These are phyloP conservation scores for Alectoria sarmentosa DNA, from an alignment of 495 filamentous ascomycete species.

Conservation along the genomic window DNA sequence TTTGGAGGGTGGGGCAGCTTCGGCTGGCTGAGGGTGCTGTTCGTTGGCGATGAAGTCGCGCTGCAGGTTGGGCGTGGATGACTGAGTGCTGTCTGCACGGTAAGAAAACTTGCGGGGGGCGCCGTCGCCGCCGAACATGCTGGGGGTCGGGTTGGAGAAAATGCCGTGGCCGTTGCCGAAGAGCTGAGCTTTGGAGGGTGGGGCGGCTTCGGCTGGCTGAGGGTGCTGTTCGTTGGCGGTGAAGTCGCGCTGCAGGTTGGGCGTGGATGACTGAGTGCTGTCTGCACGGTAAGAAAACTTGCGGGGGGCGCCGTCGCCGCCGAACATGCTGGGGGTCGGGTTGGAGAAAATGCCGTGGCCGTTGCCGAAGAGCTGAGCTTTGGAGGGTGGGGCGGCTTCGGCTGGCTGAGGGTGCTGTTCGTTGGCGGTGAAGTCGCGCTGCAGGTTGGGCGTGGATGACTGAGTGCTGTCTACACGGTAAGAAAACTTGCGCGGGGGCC, in stretches of 20 bases:
- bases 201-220: not conserved
- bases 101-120: constrained; percentile 7
- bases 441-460: not conserved
- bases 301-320: constrained; percentile 18
- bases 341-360: constrained; percentile 14
- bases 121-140: constrained; percentile 17
- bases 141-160: constrained; percentile 12
- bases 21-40: not conserved
- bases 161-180: constrained; percentile 12
- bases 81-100: constrained; percentile 10
- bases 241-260: not conserved
- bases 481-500: constrained; percentile 6
- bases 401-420: not conserved
- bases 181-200: not conserved
- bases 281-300: constrained; percentile 8
- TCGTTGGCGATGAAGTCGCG: not conserved
- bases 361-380: constrained; percentile 5
- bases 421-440: not conserved
- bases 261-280: not conserved
- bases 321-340: constrained; percentile 11
- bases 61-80: not conserved
- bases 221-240: not conserved
- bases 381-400: too few species aligned
- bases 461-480: constrained; percentile 12
- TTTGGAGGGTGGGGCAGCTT: too few species aligned